These are phyloP conservation scores for Neopestalotiopsis clavispora DNA, from an alignment of 2,329 filamentous ascomycete genomes.

Conservation along the genomic window DNA sequence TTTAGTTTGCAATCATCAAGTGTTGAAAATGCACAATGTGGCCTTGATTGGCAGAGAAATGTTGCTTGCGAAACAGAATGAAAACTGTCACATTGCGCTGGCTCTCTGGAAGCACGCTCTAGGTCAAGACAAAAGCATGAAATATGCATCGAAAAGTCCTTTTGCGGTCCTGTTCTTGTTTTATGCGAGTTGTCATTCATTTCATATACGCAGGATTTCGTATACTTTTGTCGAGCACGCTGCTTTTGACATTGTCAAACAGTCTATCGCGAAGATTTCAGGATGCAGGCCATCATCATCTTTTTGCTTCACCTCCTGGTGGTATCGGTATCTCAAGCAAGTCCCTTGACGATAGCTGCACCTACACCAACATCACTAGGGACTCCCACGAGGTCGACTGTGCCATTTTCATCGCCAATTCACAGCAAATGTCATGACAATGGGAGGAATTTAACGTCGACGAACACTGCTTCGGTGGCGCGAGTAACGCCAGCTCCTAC, in stretches of 20 bases:
- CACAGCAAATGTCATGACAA: background rate
- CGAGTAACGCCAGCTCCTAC: conserved; percentile 14
- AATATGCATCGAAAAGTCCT: background rate
- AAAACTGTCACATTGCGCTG: background rate
- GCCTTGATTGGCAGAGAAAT: background rate
- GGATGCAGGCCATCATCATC: background rate
- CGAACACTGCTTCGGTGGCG: background rate
- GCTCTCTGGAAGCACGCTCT: background rate
- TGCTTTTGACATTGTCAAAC: background rate
- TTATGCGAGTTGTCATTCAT: no score
- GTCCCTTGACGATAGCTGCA: background rate
- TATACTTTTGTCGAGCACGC: background rate
- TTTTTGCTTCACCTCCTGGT: background rate
- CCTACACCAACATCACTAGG: background rate
- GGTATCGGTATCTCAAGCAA: background rate
- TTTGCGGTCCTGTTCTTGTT: no score
- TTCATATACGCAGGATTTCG: background rate
- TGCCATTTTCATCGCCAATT: background rate
- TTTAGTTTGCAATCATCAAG: background rate
- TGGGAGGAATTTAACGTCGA: background rate
- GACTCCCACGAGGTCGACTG: background rate
- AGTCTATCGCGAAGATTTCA: background rate
- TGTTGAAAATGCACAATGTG: background rate
- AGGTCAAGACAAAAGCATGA: background rate
- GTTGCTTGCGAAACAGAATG: background rate